Evolutionary conservation across 2,329 filamentous ascomycete genomes (phyloP).

Genomic region (Akanthomyces dipterigenus): DNA sequence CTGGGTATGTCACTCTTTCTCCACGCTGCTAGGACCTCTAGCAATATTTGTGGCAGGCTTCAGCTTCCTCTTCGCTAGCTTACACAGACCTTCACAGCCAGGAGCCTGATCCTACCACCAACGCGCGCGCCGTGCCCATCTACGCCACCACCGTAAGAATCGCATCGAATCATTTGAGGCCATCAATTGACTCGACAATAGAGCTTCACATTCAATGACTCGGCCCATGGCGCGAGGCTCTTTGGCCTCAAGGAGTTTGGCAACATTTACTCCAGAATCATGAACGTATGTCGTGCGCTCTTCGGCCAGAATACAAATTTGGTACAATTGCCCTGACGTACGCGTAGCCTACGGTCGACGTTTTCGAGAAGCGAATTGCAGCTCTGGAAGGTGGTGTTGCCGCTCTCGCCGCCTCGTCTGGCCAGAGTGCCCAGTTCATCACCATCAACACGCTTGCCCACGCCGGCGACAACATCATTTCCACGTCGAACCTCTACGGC

Average conservation of each 20-base stretch:
- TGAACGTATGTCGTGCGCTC: constrained; percentile 60
- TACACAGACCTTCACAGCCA: constrained; percentile 48
- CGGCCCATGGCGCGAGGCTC: constrained; percentile 85
- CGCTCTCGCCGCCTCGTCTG: constrained; percentile 76
- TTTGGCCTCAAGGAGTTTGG: constrained; percentile 96
- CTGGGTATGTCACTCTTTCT: constrained; percentile 52
- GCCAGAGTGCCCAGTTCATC: constrained; percentile 91
- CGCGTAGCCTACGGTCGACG: constrained; percentile 78
- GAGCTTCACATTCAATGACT: constrained; percentile 94
- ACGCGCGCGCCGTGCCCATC: constrained; percentile 87
- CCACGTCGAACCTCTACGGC: constrained; percentile 85
- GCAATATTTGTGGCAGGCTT: background rate
- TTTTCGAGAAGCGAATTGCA: constrained; percentile 95
- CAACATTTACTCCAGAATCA: constrained; percentile 96
- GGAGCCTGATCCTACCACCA: constrained; percentile 71
- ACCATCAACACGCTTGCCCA: constrained; percentile 77
- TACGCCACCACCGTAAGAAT: constrained; percentile 76
- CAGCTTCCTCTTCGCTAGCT: constrained; percentile 12
- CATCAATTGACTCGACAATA: constrained; percentile 27
- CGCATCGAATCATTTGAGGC: background rate
- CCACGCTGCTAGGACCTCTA: accelerated
- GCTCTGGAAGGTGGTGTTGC: constrained; percentile 88
- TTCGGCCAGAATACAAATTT: background rate
- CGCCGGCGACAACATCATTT: constrained; percentile 86
- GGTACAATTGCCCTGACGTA: too few species aligned